A percentile compares a stretch with the other conserved stretches of the same genome.
phyloP scores from a whole-genome alignment of 805 yeast genomes.

The Saccharomycopsis babjevae region DNA sequence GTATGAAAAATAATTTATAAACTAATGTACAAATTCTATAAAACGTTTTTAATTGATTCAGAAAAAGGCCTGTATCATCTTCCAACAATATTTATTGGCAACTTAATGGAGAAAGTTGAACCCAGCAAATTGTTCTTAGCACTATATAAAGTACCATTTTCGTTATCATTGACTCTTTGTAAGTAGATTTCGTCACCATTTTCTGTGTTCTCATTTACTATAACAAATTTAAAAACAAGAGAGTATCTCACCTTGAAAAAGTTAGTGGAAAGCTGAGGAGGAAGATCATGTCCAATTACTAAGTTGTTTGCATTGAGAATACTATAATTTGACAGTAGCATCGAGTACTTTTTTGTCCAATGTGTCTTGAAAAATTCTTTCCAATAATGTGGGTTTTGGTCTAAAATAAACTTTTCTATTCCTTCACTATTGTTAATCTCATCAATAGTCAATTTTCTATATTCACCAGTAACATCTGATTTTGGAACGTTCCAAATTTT shows the following conservation, averaged over 20 bases:
- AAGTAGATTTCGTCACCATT: constrained; percentile 9
- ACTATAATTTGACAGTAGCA: constrained; percentile 5
- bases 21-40: not conserved
- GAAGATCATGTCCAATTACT: constrained; percentile 13
- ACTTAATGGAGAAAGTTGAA: constrained; percentile 31
- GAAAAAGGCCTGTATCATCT: not conserved
- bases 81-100: constrained; percentile 36
- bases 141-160: constrained; percentile 27
- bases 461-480: not conserved
- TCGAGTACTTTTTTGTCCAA: constrained; percentile 12
- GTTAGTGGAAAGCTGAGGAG: constrained; percentile 32
- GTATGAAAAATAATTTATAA: too few species aligned
- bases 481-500: constrained; percentile 14
- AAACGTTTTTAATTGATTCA: not conserved
- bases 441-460: not conserved
- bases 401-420: constrained; percentile 9
- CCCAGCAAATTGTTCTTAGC: constrained; percentile 30
- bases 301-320: constrained; percentile 14
- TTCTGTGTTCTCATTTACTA: constrained; percentile 21
- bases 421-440: constrained; percentile 11
- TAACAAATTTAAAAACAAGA: constrained; percentile 28
- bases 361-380: constrained; percentile 7
- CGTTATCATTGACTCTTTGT: constrained; percentile 27
- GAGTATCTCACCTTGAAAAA: constrained; percentile 32
- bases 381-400: constrained; percentile 16